A percentile compares a stretch with the other conserved stretches of the same genome.
phyloP scores from a whole-genome alignment of 257 asterid species.

The Knoxia roxburghii region DNA sequence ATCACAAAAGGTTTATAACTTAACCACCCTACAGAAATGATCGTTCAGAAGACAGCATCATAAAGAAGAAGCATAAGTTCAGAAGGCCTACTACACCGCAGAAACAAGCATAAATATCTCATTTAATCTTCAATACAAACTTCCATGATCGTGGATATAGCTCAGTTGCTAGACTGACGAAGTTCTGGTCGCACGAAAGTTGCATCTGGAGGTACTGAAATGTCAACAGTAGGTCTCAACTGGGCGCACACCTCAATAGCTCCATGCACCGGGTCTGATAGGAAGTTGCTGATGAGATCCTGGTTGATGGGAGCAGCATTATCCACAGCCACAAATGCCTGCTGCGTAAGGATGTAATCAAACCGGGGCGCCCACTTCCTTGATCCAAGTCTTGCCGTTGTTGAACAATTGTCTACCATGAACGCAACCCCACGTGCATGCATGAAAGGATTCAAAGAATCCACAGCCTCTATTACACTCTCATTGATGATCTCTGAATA shows the following conservation, averaged over 20 bases:
- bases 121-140: neutral
- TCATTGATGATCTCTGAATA: constrained; percentile 91
- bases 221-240: constrained; percentile 92
- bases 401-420: constrained; percentile 97
- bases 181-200: constrained; percentile 93
- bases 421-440: constrained; percentile 97
- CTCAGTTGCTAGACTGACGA: constrained; percentile 46
- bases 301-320: constrained; percentile 50
- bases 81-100: neutral
- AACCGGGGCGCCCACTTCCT: constrained; percentile 97
- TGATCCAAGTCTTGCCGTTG: constrained; percentile 88
- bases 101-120: neutral
- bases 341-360: constrained; percentile 83
- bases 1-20: neutral
- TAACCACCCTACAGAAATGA: neutral
- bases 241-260: constrained; percentile 85
- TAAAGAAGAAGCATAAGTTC: neutral
- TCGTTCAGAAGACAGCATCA: neutral
- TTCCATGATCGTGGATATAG: neutral
- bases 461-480: constrained; percentile 88
- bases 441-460: constrained; percentile 93
- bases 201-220: constrained; percentile 83
- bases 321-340: constrained; percentile 84
- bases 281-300: constrained; percentile 85
- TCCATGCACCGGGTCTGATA: constrained; percentile 73